A percentile compares a stretch with the other conserved stretches of the same genome.
Conservation (phyloP, 225 moss, liverwort and hornwort genomes). For the Sphagnum tenellum region DNA sequence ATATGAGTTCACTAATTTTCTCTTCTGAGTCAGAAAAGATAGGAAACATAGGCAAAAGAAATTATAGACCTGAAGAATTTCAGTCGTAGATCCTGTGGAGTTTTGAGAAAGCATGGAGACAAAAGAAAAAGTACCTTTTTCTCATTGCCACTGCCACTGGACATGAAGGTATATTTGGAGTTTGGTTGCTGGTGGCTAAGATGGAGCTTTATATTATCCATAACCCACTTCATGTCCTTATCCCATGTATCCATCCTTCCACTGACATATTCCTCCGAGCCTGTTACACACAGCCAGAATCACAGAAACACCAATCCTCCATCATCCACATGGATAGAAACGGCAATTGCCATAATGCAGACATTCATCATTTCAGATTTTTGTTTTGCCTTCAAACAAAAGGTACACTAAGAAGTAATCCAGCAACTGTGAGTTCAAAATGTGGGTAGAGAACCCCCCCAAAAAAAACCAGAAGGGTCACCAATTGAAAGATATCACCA, state of each 20-base stretch:
- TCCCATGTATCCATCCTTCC: conserved; percentile 48
- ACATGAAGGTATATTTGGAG: conserved; percentile 37
- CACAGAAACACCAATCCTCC: no score
- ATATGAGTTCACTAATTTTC: neutral
- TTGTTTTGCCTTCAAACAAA: no score
- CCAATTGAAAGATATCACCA: no score
- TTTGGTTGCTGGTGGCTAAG: conserved; percentile 37
- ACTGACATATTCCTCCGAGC: conserved; percentile 22
- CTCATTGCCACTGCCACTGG: conserved; percentile 11
- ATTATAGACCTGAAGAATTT: neutral
- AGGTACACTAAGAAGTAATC: no score
- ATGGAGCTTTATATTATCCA: conserved; percentile 43
- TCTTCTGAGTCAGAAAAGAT: neutral
- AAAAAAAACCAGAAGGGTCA: no score
- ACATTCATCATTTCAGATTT: no score
- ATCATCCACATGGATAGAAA: no score
- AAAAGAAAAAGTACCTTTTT: conserved; percentile 34
- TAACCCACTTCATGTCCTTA: conserved; percentile 40
- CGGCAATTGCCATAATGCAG: no score
- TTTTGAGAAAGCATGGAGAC: neutral
- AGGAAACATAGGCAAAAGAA: neutral
- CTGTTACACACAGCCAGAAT: conserved; percentile 2
- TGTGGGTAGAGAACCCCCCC: no score
- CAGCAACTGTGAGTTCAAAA: no score
- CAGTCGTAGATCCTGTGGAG: neutral